Evolutionary conservation across 2,329 filamentous ascomycete species (phyloP).

Genomic region (Alternaria burnsii): DNA sequence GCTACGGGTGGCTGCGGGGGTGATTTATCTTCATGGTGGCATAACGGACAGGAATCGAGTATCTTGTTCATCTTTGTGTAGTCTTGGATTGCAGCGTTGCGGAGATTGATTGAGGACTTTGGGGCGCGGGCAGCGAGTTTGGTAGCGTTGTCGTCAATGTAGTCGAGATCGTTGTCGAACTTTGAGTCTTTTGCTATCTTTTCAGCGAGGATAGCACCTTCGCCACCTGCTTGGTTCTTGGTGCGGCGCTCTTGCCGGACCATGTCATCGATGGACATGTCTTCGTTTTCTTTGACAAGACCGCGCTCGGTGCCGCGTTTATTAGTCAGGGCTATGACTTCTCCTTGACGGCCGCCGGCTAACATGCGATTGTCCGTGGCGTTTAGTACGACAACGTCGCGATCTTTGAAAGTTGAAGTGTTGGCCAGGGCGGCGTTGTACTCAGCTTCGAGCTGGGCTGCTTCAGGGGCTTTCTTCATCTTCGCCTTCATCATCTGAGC

Average conservation of each 20-base stretch:
- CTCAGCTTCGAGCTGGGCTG: conserved; percentile 78
- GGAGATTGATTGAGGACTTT: conserved; percentile 86
- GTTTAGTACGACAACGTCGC: conserved; percentile 79
- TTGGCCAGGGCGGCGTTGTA: conserved; percentile 79
- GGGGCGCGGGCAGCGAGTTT: conserved; percentile 88
- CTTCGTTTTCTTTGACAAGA: conserved; percentile 86
- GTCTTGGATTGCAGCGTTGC: conserved; percentile 85
- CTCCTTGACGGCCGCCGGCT: conserved; percentile 74
- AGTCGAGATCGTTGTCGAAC: conserved; percentile 91
- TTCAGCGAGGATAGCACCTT: conserved; percentile 84
- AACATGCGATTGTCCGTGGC: conserved; percentile 91
- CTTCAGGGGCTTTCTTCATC: conserved; percentile 78
- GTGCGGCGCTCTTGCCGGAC: conserved; percentile 91
- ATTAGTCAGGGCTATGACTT: conserved; percentile 80
- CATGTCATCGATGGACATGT: conserved; percentile 98
- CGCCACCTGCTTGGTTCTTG: conserved; percentile 77
- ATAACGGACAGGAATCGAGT: conserved; percentile 87
- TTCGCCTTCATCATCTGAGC: conserved; percentile 97
- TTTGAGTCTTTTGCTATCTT: conserved; percentile 92
- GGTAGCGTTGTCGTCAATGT: conserved; percentile 94
- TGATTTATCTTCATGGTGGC: conserved; percentile 85
- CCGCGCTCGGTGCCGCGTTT: conserved; percentile 87
- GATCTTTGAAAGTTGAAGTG: conserved; percentile 65
- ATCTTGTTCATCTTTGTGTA: conserved; percentile 89
- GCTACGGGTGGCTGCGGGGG: conserved; percentile 75